Conservation (phyloP, 192 early-diverging fungal species). For the Entomortierella lignicola region DNA sequence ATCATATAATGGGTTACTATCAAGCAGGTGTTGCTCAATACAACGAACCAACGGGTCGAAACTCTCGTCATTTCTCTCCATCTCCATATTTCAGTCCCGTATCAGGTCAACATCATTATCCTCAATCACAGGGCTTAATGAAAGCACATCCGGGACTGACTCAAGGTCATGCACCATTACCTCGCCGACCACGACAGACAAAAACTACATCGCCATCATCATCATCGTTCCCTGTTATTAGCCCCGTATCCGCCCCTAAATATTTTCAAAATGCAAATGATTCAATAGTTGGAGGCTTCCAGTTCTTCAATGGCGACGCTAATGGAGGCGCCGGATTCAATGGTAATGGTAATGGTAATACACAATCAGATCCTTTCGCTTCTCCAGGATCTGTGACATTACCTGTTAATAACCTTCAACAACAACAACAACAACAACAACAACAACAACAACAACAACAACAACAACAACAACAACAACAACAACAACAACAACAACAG, state of each 20-base stretch:
- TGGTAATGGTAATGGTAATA: neutral
- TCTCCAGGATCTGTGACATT: slow-evolving; percentile 32
- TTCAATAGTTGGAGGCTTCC: neutral
- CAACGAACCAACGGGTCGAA: slow-evolving; percentile 29
- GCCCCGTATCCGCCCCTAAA: slow-evolving; percentile 5
- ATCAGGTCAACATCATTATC: slow-evolving; percentile 16
- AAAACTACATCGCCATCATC: slow-evolving; percentile 35
- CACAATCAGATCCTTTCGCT: slow-evolving; percentile 15
- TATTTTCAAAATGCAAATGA: neutral
- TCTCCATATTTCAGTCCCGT: slow-evolving; percentile 39
- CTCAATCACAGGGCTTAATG: slow-evolving; percentile 2
- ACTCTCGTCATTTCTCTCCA: slow-evolving; percentile 46
- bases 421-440: slow-evolving; percentile 6
- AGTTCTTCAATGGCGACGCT: neutral
- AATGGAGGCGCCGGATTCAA: neutral
- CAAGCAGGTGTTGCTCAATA: slow-evolving; percentile 14
- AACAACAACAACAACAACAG: slow-evolving; percentile 16
- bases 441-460: neutral
- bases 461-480: slow-evolving; percentile 15
- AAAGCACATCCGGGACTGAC: slow-evolving; percentile 42
- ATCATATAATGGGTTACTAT: slow-evolving; percentile 51
- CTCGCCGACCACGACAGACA: slow-evolving; percentile 39
- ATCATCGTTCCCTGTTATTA: neutral
- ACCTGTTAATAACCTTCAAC: neutral
- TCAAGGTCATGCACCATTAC: slow-evolving; percentile 36